Evolutionary conservation across 495 filamentous ascomycete genomes (phyloP).

Genomic region (Neurospora hispaniola): DNA sequence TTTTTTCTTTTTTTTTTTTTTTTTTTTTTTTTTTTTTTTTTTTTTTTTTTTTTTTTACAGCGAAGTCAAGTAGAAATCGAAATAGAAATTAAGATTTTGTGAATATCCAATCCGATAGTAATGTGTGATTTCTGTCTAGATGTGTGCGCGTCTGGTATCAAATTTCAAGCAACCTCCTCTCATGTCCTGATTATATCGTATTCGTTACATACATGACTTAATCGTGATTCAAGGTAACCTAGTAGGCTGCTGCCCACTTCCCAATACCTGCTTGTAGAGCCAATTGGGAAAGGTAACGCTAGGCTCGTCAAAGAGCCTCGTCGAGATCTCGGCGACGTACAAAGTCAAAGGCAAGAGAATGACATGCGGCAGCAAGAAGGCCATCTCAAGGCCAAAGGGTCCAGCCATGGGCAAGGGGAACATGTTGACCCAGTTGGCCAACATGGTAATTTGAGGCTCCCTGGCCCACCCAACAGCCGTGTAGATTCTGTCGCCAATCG

Average conservation of each 20-base stretch:
- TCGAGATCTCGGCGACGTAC: conserved; percentile 46
- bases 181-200: background rate
- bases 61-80: background rate
- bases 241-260: background rate
- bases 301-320: conserved; percentile 45
- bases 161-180: background rate
- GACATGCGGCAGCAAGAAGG: conserved; percentile 42
- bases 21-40: too few species aligned
- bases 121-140: background rate
- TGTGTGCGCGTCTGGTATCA: background rate
- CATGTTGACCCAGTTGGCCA: conserved; percentile 34
- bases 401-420: conserved; percentile 39
- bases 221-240: background rate
- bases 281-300: conserved; percentile 43
- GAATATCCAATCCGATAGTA: background rate
- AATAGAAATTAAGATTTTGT: background rate
- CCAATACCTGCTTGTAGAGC: conserved; percentile 32
- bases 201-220: background rate
- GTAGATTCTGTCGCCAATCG: conserved; percentile 36
- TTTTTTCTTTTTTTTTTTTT: too few species aligned
- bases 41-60: too few species aligned
- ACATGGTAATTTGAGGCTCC: conserved; percentile 14
- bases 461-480: conserved; percentile 39
- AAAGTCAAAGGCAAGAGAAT: conserved; percentile 46
- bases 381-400: conserved; percentile 43